These are phyloP conservation scores for Taxillus chinensis DNA, from an alignment of 164 flowering plant species.

Conservation along the genomic window DNA sequence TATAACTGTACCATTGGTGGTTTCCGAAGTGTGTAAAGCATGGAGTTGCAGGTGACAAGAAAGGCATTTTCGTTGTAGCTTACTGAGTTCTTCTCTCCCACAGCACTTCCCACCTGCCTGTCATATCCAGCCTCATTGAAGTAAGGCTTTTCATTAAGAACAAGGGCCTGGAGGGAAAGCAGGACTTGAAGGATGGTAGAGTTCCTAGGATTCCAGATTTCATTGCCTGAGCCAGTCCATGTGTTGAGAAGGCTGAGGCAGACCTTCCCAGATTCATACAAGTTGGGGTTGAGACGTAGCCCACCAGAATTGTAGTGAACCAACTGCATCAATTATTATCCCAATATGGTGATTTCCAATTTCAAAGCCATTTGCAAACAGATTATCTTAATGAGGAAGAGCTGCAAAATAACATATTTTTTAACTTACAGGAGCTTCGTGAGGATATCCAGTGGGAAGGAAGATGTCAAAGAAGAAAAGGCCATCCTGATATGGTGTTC, in stretches of 20 bases:
- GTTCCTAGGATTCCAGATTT: slow-evolving; percentile 71
- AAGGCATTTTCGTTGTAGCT: slow-evolving; percentile 88
- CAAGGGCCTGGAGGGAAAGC: slow-evolving; percentile 88
- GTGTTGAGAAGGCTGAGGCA: slow-evolving; percentile 95
- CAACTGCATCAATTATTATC: slow-evolving; percentile 37
- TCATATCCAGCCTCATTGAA: slow-evolving; percentile 97
- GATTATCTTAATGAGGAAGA: background rate
- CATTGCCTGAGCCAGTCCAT: slow-evolving; percentile 72
- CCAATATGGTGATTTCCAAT: background rate
- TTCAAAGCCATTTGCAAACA: background rate
- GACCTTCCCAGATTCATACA: slow-evolving; percentile 87
- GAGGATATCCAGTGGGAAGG: slow-evolving; percentile 75
- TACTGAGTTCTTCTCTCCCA: slow-evolving; percentile 84
- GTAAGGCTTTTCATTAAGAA: slow-evolving; percentile 85
- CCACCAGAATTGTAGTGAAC: slow-evolving; percentile 86
- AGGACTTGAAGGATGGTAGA: slow-evolving; percentile 89
- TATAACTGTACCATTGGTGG: slow-evolving; percentile 70
- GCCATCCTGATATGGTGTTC: slow-evolving; percentile 90
- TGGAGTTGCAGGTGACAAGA: slow-evolving; percentile 74
- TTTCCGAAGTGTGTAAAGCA: slow-evolving; percentile 56
- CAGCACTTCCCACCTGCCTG: slow-evolving; percentile 60
- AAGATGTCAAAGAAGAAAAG: slow-evolving; percentile 81
- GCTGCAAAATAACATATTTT: background rate
- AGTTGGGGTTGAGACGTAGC: slow-evolving; percentile 78
- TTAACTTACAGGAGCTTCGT: slow-evolving; percentile 79